Evolutionary conservation across 129 eudicot genomes (phyloP).

Genomic region (Glebionis coronaria): DNA sequence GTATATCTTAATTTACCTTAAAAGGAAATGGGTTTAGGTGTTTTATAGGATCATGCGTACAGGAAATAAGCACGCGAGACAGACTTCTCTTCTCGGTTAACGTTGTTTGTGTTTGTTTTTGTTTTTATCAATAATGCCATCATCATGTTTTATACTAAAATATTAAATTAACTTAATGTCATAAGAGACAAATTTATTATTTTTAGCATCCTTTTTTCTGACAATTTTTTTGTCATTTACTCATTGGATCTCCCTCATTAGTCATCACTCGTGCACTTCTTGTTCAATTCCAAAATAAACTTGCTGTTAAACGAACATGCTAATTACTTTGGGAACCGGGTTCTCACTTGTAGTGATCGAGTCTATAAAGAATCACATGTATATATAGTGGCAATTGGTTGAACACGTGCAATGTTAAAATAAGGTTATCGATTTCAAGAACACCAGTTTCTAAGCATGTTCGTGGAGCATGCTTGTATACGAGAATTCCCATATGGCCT

Average conservation of each 20-base stretch:
- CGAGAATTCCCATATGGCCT: background rate
- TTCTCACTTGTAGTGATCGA: no score
- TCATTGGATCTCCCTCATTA: conserved; percentile 21
- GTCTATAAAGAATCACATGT: no score
- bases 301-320: background rate
- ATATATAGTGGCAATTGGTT: background rate
- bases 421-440: conserved; percentile 15
- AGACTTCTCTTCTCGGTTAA: conserved; percentile 10
- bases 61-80: conserved; percentile 21
- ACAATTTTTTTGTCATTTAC: conserved; percentile 18
- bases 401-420: conserved; percentile 17
- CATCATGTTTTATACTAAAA: conserved; percentile 11
- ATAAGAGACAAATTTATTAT: conserved; percentile 1
- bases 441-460: conserved; percentile 13
- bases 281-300: background rate
- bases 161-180: background rate
- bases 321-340: background rate
- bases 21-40: background rate
- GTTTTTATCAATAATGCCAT: background rate
- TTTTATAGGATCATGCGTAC: conserved; percentile 17
- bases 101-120: background rate
- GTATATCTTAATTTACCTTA: background rate
- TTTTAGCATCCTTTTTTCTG: background rate
- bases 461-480: conserved; percentile 19
- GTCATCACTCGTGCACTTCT: conserved; percentile 23